Percentiles rank a stretch among this genome's conserved stretches.
phyloP scores from a whole-genome alignment of 495 filamentous ascomycete genomes.

The Staphylotrichum longicolle region DNA sequence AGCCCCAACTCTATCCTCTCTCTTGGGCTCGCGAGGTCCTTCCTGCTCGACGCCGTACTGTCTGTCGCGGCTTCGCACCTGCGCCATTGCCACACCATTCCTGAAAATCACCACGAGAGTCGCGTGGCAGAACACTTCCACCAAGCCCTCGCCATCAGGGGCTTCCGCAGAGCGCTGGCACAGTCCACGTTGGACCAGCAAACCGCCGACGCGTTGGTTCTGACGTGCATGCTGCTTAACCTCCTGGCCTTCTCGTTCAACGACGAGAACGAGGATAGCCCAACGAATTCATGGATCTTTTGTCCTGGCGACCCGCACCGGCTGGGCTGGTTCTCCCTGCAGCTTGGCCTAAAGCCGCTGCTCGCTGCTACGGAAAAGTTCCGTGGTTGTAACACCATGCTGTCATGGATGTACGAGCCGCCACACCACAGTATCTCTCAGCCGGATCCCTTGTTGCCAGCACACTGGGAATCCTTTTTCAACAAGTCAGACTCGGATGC shows the following conservation, averaged over 20 bases:
- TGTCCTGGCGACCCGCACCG: not conserved
- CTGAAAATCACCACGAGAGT: not conserved
- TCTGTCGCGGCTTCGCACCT: not conserved
- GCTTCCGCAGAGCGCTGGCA: not conserved
- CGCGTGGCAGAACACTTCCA: not conserved
- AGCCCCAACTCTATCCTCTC: not conserved
- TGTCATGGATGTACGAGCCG: not conserved
- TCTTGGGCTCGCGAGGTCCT: not conserved
- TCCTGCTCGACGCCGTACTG: not conserved
- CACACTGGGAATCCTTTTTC: not conserved
- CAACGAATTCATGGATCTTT: not conserved
- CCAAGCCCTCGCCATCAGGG: not conserved
- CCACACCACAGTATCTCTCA: not conserved
- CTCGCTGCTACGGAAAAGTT: not conserved
- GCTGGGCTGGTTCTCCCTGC: not conserved
- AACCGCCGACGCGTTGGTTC: not conserved
- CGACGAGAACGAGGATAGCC: not conserved
- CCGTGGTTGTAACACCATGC: not conserved
- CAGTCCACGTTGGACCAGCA: not conserved
- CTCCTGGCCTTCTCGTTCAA: not conserved
- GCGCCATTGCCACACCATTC: not conserved
- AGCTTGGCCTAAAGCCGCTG: not conserved
- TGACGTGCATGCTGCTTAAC: conserved; percentile 1
- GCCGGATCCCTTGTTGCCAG: not conserved
- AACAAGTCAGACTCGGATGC: not conserved